These are phyloP conservation scores for Jackrogersella multiformis DNA, from an alignment of 495 filamentous ascomycete genomes.

Conservation along the genomic window DNA sequence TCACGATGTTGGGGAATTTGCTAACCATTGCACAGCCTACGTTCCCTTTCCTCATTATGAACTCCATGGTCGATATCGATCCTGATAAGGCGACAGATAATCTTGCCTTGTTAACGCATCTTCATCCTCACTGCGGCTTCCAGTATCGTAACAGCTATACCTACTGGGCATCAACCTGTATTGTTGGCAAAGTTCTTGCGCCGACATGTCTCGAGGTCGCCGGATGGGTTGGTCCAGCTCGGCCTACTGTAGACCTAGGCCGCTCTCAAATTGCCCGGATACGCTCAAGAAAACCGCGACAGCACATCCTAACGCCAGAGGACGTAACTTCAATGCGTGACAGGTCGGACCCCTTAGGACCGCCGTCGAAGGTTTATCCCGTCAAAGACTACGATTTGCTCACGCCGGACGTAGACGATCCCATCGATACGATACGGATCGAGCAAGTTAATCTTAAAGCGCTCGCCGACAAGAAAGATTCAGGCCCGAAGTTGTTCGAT, in stretches of 20 bases:
- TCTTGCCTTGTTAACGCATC: slow-evolving; percentile 68
- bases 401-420: slow-evolving; percentile 59
- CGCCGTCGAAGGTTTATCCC: slow-evolving; percentile 63
- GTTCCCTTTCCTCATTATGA: slow-evolving; percentile 77
- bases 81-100: slow-evolving; percentile 65
- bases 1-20: background rate
- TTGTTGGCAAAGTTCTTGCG: slow-evolving; percentile 80
- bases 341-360: slow-evolving; percentile 72
- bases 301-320: slow-evolving; percentile 54
- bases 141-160: slow-evolving; percentile 73
- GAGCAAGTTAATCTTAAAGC: slow-evolving; percentile 67
- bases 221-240: slow-evolving; percentile 74
- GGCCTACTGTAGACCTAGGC: slow-evolving; percentile 66
- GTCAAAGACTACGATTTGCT: slow-evolving; percentile 69
- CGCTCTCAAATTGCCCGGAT: slow-evolving; percentile 71
- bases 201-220: slow-evolving; percentile 75
- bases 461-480: slow-evolving; percentile 29
- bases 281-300: slow-evolving; percentile 59
- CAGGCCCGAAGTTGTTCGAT: slow-evolving; percentile 62
- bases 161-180: slow-evolving; percentile 74
- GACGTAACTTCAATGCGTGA: slow-evolving; percentile 67
- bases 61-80: slow-evolving; percentile 75
- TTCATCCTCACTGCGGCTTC: slow-evolving; percentile 71
- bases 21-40: slow-evolving; percentile 52
- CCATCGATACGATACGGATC: slow-evolving; percentile 70